Evolutionary conservation across 1,284 basidiomycete genomes (phyloP), one percentile per base, ranked within the genome.

Genomic region (Sparassis latifolia): DNA sequence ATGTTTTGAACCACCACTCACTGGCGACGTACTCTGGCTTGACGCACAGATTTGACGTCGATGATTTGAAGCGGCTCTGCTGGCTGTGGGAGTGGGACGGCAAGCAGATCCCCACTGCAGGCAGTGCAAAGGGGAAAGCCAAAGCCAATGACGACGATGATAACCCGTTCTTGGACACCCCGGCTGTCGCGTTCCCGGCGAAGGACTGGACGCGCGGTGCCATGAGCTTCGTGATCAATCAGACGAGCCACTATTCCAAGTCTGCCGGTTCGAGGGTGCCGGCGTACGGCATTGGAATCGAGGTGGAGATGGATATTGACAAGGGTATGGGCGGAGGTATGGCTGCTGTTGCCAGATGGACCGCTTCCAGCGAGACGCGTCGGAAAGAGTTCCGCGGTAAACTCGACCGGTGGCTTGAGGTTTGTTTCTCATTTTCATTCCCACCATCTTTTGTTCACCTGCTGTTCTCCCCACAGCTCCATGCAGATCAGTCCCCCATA

Each of bases 71-170:
- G 54, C 76, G 84, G 51, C 72, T 91, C 10, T 90, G 89, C 66
- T 91, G 89, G 89, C 55, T 91, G n/a, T 90, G 89, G 87, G 88
- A 91, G 62, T 91, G 89, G 88, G 80, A 89, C 59, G 76, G 77
- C 6, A 69, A 76, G 48, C 52, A 45, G 32, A n/a, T 52, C 2
- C 45, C 56, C 12, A 5, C 52, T 5, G 10, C 48, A 7, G 35
- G 35, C 35, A 12, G 4, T 2, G 33, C 33, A 30, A 57, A n/a
- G n/a, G 45, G 31, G 5, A 30, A 37, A 7, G 27, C 50, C 12
- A 52, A 54, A 42, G 51, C 44, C 3, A 41, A 40, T 33, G 30
- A 73, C 4, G 79, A 78, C 4, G 85, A 88, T 27, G 78, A 84
- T 20, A 89, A 89, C 59, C 86, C 86, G 38, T 89, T 89, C 70